Percentiles rank a stretch among this genome's conserved stretches.
Evolutionary conservation across 2,329 filamentous ascomycete species (phyloP).

Genomic region (Colletotrichum lupini): DNA sequence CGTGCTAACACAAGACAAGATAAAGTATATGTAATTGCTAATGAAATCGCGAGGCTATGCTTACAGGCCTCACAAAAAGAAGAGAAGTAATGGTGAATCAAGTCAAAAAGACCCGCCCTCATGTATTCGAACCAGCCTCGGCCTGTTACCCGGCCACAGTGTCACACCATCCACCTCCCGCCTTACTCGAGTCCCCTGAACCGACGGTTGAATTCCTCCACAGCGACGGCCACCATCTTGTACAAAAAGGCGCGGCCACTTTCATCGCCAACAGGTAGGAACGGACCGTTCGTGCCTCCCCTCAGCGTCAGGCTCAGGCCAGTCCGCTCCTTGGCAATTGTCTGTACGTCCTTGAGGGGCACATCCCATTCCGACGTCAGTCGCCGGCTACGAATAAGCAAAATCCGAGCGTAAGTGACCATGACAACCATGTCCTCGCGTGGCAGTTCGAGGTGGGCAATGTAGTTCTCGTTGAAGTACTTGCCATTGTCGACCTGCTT

Average conservation of each 20-base stretch:
- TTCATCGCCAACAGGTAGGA: conserved; percentile 93
- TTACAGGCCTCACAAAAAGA: not conserved
- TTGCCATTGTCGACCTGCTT: conserved; percentile 98
- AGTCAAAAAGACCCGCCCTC: not conserved
- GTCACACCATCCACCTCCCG: not conserved
- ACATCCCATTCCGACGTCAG: conserved; percentile 96
- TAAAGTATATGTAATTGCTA: conserved; percentile 12
- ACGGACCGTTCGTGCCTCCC: conserved; percentile 92
- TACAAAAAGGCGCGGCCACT: conserved; percentile 74
- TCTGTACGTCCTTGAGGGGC: conserved; percentile 94
- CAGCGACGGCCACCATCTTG: conserved; percentile 72
- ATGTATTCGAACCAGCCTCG: no score
- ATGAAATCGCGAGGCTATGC: conserved; percentile 21
- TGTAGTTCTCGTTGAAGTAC: conserved; percentile 98
- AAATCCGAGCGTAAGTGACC: conserved; percentile 87
- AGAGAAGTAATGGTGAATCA: not conserved
- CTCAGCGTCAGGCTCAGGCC: conserved; percentile 90
- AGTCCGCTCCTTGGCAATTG: conserved; percentile 95
- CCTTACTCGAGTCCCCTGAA: conserved; percentile 58
- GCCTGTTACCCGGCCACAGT: not conserved
- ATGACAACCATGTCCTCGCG: conserved; percentile 90
- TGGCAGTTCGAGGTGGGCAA: conserved; percentile 93
- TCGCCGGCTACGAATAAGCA: conserved; percentile 88
- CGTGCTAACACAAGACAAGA: not conserved
- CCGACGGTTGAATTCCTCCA: conserved; percentile 74